These are phyloP conservation scores for Paramyrothecium roridum DNA, from an alignment of 2,329 filamentous ascomycete species.

Conservation along the genomic window DNA sequence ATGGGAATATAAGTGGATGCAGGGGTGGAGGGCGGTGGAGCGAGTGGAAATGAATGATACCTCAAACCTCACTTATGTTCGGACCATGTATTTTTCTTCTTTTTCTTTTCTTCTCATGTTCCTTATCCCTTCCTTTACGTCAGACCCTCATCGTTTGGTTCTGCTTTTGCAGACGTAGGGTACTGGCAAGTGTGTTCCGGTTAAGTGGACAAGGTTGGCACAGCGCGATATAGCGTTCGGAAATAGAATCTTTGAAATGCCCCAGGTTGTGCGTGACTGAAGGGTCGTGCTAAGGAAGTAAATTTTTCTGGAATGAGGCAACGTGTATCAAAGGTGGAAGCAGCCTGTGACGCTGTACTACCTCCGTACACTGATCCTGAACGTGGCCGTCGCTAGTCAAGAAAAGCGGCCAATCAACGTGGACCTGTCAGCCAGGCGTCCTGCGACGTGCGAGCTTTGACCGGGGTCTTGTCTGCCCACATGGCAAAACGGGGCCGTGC, in stretches of 20 bases:
- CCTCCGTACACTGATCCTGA: no score
- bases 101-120: background rate
- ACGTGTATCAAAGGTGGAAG: no score
- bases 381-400: no score
- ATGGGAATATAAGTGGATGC: background rate
- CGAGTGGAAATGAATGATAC: slow-evolving; percentile 1
- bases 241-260: background rate
- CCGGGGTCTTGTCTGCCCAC: background rate
- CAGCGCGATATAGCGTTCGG: background rate
- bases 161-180: background rate
- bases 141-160: background rate
- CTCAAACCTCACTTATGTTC: background rate
- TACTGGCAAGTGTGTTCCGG: background rate
- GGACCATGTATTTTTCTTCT: background rate
- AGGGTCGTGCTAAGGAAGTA: no score
- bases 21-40: background rate
- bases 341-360: no score
- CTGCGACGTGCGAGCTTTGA: no score
- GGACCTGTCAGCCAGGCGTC: background rate
- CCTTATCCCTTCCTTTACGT: background rate
- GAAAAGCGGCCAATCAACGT: background rate
- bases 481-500: background rate
- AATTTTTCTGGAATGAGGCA: no score
- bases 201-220: background rate
- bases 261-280: no score